phyloP scores from a whole-genome alignment of 768 basidiomycete genomes.

The Serendipita indica region DNA sequence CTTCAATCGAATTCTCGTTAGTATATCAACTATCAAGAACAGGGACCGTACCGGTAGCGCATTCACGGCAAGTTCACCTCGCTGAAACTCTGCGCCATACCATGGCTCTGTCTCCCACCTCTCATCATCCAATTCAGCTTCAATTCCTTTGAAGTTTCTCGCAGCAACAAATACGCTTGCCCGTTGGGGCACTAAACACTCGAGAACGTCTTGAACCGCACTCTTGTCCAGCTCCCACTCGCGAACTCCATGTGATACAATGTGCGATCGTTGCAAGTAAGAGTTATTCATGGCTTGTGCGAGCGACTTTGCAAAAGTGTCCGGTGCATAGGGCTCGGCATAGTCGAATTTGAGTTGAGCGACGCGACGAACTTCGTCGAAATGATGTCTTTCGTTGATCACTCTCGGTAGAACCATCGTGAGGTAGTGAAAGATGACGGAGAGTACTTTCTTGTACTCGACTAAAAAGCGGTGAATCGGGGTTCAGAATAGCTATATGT shows the following conservation, averaged over 20 bases:
- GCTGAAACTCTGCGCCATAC: conserved; percentile 79
- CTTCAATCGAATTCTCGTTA: background rate
- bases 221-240: conserved; percentile 58
- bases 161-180: conserved; percentile 38
- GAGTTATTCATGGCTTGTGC: conserved; percentile 66
- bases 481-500: background rate
- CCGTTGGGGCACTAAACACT: conserved; percentile 39
- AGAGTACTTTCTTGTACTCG: conserved; percentile 56
- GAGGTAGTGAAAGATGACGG: conserved; percentile 66
- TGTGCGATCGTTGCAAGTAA: conserved; percentile 55
- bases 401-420: conserved; percentile 51
- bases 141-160: conserved; percentile 29
- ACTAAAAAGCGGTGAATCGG: conserved; percentile 28
- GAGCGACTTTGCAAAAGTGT: conserved; percentile 63
- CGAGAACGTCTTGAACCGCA: conserved; percentile 47
- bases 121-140: conserved; percentile 20
- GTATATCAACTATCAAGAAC: background rate
- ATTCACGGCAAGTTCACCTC: background rate
- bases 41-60: background rate
- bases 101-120: conserved; percentile 80
- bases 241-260: conserved; percentile 56
- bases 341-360: conserved; percentile 76
- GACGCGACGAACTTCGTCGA: conserved; percentile 62
- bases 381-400: conserved; percentile 44
- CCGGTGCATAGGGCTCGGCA: conserved; percentile 66